phyloP scores from a whole-genome alignment of 495 filamentous ascomycete species.

The Aspergillus conjunctus region DNA sequence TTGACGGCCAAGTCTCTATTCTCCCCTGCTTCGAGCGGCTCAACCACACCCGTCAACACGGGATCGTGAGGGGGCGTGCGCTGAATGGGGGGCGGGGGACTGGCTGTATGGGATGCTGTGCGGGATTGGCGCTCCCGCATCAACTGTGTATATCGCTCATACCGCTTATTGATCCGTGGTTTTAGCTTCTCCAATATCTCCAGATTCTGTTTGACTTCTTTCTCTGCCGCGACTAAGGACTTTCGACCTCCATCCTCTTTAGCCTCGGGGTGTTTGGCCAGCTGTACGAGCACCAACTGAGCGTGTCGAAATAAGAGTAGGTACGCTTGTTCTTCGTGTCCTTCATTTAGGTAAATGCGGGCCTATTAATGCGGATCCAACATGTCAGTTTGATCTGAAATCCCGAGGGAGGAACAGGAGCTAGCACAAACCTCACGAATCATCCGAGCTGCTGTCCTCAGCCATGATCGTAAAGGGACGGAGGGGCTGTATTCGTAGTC shows the following conservation, averaged over 20 bases:
- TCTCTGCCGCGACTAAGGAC: conserved; percentile 50
- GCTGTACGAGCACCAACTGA: conserved; percentile 63
- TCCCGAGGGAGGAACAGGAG: background rate
- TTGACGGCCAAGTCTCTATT: conserved; percentile 77
- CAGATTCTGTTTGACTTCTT: conserved; percentile 56
- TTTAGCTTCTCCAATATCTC: conserved; percentile 64
- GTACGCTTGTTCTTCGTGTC: conserved; percentile 84
- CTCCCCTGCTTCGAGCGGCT: conserved; percentile 67
- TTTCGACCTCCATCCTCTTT: conserved; percentile 51
- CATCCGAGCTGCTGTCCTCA: conserved; percentile 75
- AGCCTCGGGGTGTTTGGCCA: conserved; percentile 61
- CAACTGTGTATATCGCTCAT: conserved; percentile 60
- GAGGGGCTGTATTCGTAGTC: conserved; percentile 76
- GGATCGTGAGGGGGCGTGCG: conserved; percentile 37
- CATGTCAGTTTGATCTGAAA: background rate
- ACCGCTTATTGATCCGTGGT: conserved; percentile 66
- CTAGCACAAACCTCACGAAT: conserved; percentile 66
- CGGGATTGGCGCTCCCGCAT: conserved; percentile 51
- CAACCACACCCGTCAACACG: conserved; percentile 41
- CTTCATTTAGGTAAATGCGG: conserved; percentile 79
- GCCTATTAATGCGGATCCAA: conserved; percentile 49
- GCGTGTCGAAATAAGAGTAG: conserved; percentile 83
- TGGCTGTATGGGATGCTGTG: conserved; percentile 25
- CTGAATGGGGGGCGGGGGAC: conserved; percentile 16
- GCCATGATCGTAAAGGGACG: conserved; percentile 77